These are phyloP conservation scores for Asterella californica DNA, from an alignment of 225 moss, liverwort and hornwort species.

Conservation along the genomic window DNA sequence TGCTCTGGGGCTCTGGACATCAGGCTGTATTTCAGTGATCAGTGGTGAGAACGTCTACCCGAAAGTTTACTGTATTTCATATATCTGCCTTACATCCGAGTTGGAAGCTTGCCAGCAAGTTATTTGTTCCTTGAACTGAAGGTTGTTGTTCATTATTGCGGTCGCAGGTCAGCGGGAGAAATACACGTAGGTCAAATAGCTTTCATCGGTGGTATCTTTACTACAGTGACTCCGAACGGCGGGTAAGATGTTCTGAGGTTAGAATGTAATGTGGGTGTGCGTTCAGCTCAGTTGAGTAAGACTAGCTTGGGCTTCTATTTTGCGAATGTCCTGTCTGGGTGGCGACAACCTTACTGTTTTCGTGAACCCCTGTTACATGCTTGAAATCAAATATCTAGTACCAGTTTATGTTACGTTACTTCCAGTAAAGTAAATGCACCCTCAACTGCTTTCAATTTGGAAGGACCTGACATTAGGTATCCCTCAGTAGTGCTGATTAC, in stretches of 20 bases:
- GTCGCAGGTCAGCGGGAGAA: conserved; percentile 53
- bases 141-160: not conserved
- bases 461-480: not conserved
- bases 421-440: not conserved
- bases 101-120: not conserved
- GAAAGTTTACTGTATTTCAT: not conserved
- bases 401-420: not conserved
- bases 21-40: conserved; percentile 42
- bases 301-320: not conserved
- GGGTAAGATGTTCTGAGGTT: conserved; percentile 20
- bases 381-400: not conserved
- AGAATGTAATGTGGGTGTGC: not conserved
- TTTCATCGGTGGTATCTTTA: conserved; percentile 46
- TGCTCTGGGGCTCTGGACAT: conserved; percentile 44
- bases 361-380: not conserved
- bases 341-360: not conserved
- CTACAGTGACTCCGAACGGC: conserved; percentile 31
- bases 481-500: not conserved
- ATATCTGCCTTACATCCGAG: not conserved
- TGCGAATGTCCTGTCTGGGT: not conserved
- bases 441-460: too few relatives aligned
- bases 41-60: conserved; percentile 31
- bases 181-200: conserved; percentile 47
- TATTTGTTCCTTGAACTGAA: not conserved
- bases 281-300: not conserved